Base-by-base conservation (phyloP, 495 filamentous ascomycete genomes). In the Xylaria nigripes region DNA sequence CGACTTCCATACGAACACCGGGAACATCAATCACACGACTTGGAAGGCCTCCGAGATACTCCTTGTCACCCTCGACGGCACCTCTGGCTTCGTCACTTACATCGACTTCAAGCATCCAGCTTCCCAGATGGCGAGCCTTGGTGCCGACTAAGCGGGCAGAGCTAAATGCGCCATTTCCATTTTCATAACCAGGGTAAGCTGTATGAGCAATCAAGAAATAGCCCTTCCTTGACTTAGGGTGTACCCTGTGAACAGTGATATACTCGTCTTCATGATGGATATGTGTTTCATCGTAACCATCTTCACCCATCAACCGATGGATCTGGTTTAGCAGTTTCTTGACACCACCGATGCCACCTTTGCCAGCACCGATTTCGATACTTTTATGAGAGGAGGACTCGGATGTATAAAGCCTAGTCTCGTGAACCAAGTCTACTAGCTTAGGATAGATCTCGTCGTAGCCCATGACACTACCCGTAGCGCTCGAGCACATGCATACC, bases 391-490 rank as follows among this genome's bases (percentile, higher is more conserved):
- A 80, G 13, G 87, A 90, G 18, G 80, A 87, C 29, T 79, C 73
- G 2, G 87, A 90, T 7, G 81, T 73, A 65, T 99, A 99, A 2
- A 83, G 70, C 41, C 94, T 78, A 16, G 80, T 91, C 62, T 99
- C 94, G 41, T 83, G 75, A 13, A 99, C 94, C 19, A 99, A 80
- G 60, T 99, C 89, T 19, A 97, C 81, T 45, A 95, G 74, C 50
- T 85, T 83, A 3, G 94, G 94, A 62, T 99, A 99, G 50, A 97
- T 79, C 66, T 99, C 94, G 63, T 99, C 94, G 62, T 95, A 96
- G n/a, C 94, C 94, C 85, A 96, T 93, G 16, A 96, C 94, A 62
- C 91, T 96, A 27, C 94, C 94, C 25, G 85, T 89, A 1, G 90
- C 88, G 57, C 87, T 95, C 22, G 90, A 83, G 68, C 94, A 99